Evolutionary conservation across 805 yeast species (phyloP), one percentile per base, ranked within the genome.

Genomic region (Yarrowia divulgata): DNA sequence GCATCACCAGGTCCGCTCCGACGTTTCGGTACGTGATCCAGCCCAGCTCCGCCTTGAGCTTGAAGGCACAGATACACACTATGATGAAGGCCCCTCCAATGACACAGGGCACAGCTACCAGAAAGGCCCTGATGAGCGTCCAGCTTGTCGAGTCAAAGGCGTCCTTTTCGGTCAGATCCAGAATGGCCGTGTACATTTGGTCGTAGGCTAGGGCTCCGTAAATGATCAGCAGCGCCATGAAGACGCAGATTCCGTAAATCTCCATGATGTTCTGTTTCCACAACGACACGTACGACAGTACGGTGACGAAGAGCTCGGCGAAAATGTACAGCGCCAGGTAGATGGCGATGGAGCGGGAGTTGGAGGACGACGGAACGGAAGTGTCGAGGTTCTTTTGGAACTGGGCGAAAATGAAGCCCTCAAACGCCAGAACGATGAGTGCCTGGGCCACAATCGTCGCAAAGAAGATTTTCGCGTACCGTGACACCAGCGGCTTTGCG

Each of bases 21-120:
- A 83, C 79, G 67, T 81, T 79, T 74, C 84, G 81, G 75, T 79
- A 84, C n/a, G 81, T 76, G 69, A 80, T 77, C 86, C 86, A 83
- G 52, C 80, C 81, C 60, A 84, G 83, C 50, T 81, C 81, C 13
- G 74, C 73, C 62, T 80, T 77, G 13, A 84, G 77, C 40, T 75
- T 75, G 69, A 75, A 76, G 35, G 82, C 74, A 23, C 82, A 69
- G 42, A 72, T 72, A 0, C 72, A 69, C 73, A 81, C 80, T 5
- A 76, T 40, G 8, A 82, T 62, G 62, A 80, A 75, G 3, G 81
- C 79, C 7, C 77, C 71, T 1, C 79, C 85, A 49, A 82, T 72
- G 5, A 83, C 81, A 9, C 74, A 78, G 48, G 84, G 83, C 13
- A 83, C 76, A 6, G 85, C 83, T 29, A 84, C 79, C 58, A 82